Percentiles rank a stretch among this genome's conserved stretches.
phyloP scores from a whole-genome alignment of 768 basidiomycete genomes.

The Podaxis sp. region DNA sequence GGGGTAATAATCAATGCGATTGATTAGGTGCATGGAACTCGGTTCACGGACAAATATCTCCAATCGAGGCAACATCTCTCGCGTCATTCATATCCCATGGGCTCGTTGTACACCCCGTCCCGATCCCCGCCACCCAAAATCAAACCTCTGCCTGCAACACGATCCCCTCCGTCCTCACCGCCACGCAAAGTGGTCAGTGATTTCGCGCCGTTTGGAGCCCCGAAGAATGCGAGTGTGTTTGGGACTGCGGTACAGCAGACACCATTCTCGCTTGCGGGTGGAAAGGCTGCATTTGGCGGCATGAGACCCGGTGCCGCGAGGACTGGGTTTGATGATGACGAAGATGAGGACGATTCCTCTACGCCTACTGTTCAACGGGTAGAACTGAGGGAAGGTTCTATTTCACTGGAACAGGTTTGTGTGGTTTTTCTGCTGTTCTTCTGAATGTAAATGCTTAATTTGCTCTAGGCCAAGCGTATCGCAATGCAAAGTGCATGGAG shows the following conservation, averaged over 20 bases:
- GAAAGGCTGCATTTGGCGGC: conserved; percentile 83
- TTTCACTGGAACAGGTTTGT: conserved; percentile 89
- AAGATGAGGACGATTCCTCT: conserved; percentile 71
- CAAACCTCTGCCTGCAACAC: conserved; percentile 30
- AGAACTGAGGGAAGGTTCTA: conserved; percentile 77
- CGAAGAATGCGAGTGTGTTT: conserved; percentile 74
- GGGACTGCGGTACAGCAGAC: conserved; percentile 80
- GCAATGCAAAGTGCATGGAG: conserved; percentile 92
- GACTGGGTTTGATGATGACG: conserved; percentile 48
- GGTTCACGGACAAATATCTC: conserved; percentile 96
- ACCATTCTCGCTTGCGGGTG: conserved; percentile 75
- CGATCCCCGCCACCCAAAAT: conserved; percentile 36
- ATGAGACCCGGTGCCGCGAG: conserved; percentile 47
- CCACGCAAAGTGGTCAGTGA: conserved; percentile 87
- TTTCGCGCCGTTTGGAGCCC: conserved; percentile 83
- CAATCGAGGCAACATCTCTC: conserved; percentile 61
- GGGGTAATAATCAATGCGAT: conserved; percentile 11
- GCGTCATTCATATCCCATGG: conserved; percentile 44
- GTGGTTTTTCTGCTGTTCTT: neutral
- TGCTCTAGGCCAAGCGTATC: conserved; percentile 69
- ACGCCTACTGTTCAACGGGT: conserved; percentile 59
- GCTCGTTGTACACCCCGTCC: conserved; percentile 49
- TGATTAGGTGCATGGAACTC: conserved; percentile 82
- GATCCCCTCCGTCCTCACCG: conserved; percentile 51
- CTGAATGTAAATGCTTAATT: conserved; percentile 3